Base-by-base conservation (phyloP, 2,329 filamentous ascomycete species). In the Aspergillus intermedius region DNA sequence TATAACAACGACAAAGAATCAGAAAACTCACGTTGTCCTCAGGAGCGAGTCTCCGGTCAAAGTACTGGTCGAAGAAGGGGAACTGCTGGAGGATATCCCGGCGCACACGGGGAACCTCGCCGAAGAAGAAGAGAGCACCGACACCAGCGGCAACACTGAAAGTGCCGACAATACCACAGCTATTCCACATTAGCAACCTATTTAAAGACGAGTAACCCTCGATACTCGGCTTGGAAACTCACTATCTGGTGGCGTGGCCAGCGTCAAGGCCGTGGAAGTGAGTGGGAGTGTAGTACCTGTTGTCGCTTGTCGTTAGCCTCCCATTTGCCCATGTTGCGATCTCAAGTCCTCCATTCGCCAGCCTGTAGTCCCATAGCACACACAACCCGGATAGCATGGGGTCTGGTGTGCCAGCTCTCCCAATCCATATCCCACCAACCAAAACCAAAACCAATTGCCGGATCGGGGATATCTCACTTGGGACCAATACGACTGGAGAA, bases 61-160 rank as follows among this genome's bases (percentile, higher is more conserved):
- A 83, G 69, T 79, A 81, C 48, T 67, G 64, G 54, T 78, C 77
- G 45, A 84, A 69, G 56, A 82, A 65, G 5, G 81, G 81, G 22
- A 83, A 60, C 69, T 81, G 78, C 68, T 77, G 73, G 64, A 82
- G 73, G 56, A 84, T 80, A 63, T 84, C 81, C 59, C 77, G 74
- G 62, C 79, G 74, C 42, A 85, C 79, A 61, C 75, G 77, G 51
- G 81, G 81, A 22, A 84, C 74, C 59, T 82, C 81, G 59, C 79
- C 77, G 70, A 84, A 79, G 75, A 84, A 81, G 73, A 80, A 83
- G 58, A 84, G 64, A 34, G 77, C 79, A 67, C 80, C 79, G 63
- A 80, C 70, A 54, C 78, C 81, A 39, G 77, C 74, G 42, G 75
- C 73, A 53, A 74, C 77, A 55, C 79, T 81, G 67, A 83, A 82